Conservation (phyloP, 371 early-diverging fungal genomes). For the Mucor velutinosus region DNA sequence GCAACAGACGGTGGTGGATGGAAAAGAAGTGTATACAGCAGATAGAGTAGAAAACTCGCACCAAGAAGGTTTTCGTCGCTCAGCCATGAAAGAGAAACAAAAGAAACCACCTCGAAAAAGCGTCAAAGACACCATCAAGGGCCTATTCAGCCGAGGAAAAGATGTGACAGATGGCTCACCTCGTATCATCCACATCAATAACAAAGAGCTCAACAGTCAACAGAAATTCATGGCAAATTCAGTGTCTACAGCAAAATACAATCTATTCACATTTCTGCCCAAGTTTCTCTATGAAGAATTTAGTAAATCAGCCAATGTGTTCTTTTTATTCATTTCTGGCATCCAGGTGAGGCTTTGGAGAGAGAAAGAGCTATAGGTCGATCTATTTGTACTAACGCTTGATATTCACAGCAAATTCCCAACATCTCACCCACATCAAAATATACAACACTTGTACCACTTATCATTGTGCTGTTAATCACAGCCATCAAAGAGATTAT, state of each 20-base stretch:
- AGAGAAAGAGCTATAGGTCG: background rate
- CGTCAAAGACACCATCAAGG: background rate
- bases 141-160: background rate
- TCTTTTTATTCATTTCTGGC: constrained; percentile 87
- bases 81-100: background rate
- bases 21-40: background rate
- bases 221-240: constrained; percentile 79
- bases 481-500: constrained; percentile 96
- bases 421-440: constrained; percentile 84
- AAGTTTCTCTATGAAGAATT: constrained; percentile 94
- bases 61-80: background rate
- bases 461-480: constrained; percentile 85
- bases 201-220: constrained; percentile 67
- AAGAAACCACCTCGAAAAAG: constrained; percentile 1
- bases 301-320: constrained; percentile 93
- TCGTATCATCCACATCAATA: constrained; percentile 85
- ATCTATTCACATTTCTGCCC: constrained; percentile 83
- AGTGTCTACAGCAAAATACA: constrained; percentile 92
- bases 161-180: constrained; percentile 30
- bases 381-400: background rate
- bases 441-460: constrained; percentile 91
- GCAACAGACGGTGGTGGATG: background rate
- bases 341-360: constrained; percentile 68
- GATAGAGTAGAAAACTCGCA: background rate
- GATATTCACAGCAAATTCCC: constrained; percentile 69